These are phyloP conservation scores for Tricholoma saponaceum DNA, from an alignment of 768 basidiomycete species.

Conservation along the genomic window DNA sequence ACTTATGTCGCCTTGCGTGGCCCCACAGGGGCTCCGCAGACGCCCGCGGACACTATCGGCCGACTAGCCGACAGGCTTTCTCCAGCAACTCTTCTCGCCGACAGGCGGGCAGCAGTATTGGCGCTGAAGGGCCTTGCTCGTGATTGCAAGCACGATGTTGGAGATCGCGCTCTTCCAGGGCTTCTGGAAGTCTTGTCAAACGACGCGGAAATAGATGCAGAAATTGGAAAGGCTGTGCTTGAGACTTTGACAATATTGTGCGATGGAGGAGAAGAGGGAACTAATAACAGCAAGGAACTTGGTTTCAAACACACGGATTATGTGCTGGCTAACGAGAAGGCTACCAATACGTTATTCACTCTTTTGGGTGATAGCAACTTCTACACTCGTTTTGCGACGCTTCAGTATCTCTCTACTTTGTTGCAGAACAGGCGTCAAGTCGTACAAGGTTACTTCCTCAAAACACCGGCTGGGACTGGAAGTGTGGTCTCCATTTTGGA, in stretches of 20 bases:
- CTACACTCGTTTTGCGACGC: constrained; percentile 79
- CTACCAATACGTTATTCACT: constrained; percentile 70
- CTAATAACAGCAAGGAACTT: constrained; percentile 52
- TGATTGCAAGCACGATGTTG: constrained; percentile 90
- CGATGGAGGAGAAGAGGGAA: constrained; percentile 63
- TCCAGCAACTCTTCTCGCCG: constrained; percentile 85
- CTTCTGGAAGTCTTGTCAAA: constrained; percentile 79
- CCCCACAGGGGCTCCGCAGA: constrained; percentile 80
- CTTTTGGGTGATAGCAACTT: constrained; percentile 76
- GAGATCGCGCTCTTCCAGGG: constrained; percentile 68
- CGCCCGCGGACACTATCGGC: constrained; percentile 78
- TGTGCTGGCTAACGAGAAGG: constrained; percentile 68
- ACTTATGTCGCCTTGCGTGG: constrained; percentile 84
- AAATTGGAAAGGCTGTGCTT: constrained; percentile 88
- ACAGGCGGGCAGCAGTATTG: constrained; percentile 90
- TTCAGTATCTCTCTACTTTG: constrained; percentile 78
- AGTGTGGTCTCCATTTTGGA: constrained; percentile 74
- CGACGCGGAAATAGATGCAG: constrained; percentile 87
- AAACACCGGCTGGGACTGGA: constrained; percentile 70
- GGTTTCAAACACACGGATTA: constrained; percentile 81
- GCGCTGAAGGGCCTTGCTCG: constrained; percentile 89
- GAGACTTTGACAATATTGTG: constrained; percentile 87
- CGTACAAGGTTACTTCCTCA: constrained; percentile 91
- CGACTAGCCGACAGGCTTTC: constrained; percentile 87
- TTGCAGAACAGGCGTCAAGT: constrained; percentile 77